phyloP scores from a whole-genome alignment of 805 yeast species.

The Myxozyma neglecta region DNA sequence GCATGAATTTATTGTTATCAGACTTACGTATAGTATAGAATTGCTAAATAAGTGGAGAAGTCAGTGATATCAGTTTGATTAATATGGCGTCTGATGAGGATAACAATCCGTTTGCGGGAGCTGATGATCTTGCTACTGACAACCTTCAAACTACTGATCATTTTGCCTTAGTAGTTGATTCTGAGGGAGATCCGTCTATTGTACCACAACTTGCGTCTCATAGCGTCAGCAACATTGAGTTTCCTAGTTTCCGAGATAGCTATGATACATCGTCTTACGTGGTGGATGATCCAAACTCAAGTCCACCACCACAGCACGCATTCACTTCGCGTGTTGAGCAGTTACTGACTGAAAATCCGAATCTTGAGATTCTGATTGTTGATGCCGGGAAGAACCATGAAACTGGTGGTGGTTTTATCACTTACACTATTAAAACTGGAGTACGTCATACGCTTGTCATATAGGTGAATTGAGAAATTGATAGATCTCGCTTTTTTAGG shows the following conservation, averaged over 20 bases:
- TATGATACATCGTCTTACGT: constrained; percentile 26
- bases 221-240: constrained; percentile 10
- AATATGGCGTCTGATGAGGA: constrained; percentile 38
- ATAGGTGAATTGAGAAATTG: constrained; percentile 4
- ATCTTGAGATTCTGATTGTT: constrained; percentile 50
- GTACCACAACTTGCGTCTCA: not conserved
- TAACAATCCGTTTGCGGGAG: constrained; percentile 47
- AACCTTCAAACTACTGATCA: constrained; percentile 28
- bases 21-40: no score
- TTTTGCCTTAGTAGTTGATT: constrained; percentile 22
- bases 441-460: constrained; percentile 36
- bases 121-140: constrained; percentile 26
- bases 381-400: constrained; percentile 89
- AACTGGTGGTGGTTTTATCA: constrained; percentile 70
- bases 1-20: no score
- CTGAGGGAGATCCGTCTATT: constrained; percentile 5
- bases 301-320: not conserved
- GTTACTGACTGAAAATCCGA: constrained; percentile 37
- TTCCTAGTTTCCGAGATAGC: constrained; percentile 29
- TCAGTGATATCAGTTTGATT: no score
- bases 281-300: constrained; percentile 3
- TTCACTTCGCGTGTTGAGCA: constrained; percentile 40
- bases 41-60: no score
- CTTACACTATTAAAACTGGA: constrained; percentile 73
- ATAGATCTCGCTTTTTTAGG: constrained; percentile 3